A percentile compares a stretch with the other conserved stretches of the same genome.
Evolutionary conservation across 345 rosid species (phyloP).

Genomic region (rapeseed (Brassica napus)): DNA sequence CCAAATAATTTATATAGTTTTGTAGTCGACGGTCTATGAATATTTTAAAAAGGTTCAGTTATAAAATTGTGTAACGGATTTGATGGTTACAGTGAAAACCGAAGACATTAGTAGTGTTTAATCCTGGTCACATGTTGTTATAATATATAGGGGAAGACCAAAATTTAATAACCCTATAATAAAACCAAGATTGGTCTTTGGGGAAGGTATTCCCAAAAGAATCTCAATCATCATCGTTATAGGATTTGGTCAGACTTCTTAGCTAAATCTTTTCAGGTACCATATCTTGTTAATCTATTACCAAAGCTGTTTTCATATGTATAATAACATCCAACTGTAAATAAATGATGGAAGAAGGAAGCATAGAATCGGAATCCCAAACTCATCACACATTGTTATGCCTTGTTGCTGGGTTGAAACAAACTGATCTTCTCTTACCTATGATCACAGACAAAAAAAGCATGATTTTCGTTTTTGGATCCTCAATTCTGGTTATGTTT

Average conservation of each 20-base stretch:
- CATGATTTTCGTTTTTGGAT: neutral
- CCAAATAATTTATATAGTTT: no score
- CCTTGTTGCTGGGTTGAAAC: neutral
- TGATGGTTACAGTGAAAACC: no score
- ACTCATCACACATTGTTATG: neutral
- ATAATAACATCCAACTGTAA: neutral
- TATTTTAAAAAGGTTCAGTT: no score
- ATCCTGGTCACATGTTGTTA: no score
- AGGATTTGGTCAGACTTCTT: neutral
- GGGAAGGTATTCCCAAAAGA: constrained; percentile 4
- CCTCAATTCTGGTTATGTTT: neutral
- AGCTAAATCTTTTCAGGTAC: constrained; percentile 17
- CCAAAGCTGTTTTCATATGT: constrained; percentile 1
- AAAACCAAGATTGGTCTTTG: neutral
- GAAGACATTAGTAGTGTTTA: no score
- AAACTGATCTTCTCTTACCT: neutral
- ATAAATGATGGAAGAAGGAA: neutral
- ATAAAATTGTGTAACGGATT: no score
- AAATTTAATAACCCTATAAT: no score
- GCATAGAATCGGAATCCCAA: constrained; percentile 2
- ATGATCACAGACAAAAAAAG: neutral
- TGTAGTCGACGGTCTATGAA: no score
- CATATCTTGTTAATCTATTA: neutral
- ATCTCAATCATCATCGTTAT: constrained; percentile 9
- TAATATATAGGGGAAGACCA: no score